Percentiles rank a stretch among this genome's conserved stretches.
Evolutionary conservation across 2,329 filamentous ascomycete species (phyloP).

Genomic region (Botryosphaeria dothidea): DNA sequence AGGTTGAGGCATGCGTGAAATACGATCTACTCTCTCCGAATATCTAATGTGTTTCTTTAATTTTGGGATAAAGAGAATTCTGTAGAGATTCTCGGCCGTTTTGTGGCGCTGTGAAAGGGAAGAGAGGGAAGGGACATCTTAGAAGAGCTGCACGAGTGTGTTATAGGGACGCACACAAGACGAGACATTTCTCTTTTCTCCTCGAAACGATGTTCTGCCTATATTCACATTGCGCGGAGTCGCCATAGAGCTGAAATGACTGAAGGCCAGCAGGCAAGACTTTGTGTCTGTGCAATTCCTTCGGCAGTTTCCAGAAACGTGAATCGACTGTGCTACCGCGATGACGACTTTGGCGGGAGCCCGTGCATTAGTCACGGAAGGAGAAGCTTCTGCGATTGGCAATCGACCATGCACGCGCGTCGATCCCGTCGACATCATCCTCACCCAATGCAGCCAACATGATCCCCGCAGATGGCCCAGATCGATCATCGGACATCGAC

Average conservation of each 20-base stretch:
- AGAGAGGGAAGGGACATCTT: background rate
- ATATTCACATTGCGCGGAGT: background rate
- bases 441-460: background rate
- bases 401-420: background rate
- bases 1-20: conserved; percentile 87
- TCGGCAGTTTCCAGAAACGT: too few species aligned
- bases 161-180: background rate
- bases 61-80: background rate
- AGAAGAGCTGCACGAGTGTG: background rate
- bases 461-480: background rate
- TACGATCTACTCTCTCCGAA: conserved; percentile 88
- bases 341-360: background rate
- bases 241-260: too few species aligned
- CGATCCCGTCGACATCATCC: conserved; percentile 12
- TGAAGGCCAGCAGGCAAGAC: too few species aligned
- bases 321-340: background rate
- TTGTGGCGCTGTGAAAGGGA: background rate
- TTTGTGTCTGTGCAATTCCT: too few species aligned
- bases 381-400: background rate
- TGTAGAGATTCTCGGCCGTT: background rate
- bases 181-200: background rate
- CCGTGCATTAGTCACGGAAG: background rate
- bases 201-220: background rate
- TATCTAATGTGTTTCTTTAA: conserved; percentile 54
- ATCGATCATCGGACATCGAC: background rate